These are phyloP conservation scores for Leptomonas pyrrhocoris DNA, from an alignment of 208 protist genomes.

Conservation along the genomic window DNA sequence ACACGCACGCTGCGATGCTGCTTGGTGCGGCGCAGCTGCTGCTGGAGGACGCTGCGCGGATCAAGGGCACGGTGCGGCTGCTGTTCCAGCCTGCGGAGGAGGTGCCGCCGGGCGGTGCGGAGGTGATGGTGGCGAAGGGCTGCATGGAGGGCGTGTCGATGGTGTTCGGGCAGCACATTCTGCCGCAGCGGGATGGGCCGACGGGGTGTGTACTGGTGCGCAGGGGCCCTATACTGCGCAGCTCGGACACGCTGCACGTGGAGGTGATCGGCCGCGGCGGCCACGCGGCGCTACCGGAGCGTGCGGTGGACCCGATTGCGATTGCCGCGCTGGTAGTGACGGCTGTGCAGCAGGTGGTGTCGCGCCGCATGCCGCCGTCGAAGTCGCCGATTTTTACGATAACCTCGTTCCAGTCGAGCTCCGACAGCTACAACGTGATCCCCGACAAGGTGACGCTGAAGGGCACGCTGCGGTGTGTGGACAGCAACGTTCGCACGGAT, in stretches of 20 bases:
- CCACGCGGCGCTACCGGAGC: slow-evolving; percentile 65
- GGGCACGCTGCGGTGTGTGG: slow-evolving; percentile 49
- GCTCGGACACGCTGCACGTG: slow-evolving; percentile 39
- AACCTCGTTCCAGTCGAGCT: slow-evolving; percentile 38
- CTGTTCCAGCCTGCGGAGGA: slow-evolving; percentile 81
- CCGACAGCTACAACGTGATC: slow-evolving; percentile 67
- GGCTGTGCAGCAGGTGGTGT: slow-evolving; percentile 58
- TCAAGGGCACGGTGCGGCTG: slow-evolving; percentile 72
- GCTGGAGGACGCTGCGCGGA: slow-evolving; percentile 39
- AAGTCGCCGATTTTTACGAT: slow-evolving; percentile 55
- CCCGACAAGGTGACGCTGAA: slow-evolving; percentile 49
- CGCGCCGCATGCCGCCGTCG: slow-evolving; percentile 42
- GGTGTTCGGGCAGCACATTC: slow-evolving; percentile 55
- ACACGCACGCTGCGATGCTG: slow-evolving; percentile 69
- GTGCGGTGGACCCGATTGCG: slow-evolving; percentile 53
- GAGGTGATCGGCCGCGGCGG: slow-evolving; percentile 50
- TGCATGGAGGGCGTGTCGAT: slow-evolving; percentile 63
- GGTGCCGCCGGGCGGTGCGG: slow-evolving; percentile 53
- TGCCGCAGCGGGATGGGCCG: slow-evolving; percentile 22
- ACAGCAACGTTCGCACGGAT: slow-evolving; percentile 34
- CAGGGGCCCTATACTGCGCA: slow-evolving; percentile 31
- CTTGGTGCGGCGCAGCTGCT: slow-evolving; percentile 59
- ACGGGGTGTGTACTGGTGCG: slow-evolving; percentile 28
- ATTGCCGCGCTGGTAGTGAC: slow-evolving; percentile 45
- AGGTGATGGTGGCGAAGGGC: slow-evolving; percentile 50